phyloP scores from a whole-genome alignment of 805 yeast species.

The Geotrichum ghanense region DNA sequence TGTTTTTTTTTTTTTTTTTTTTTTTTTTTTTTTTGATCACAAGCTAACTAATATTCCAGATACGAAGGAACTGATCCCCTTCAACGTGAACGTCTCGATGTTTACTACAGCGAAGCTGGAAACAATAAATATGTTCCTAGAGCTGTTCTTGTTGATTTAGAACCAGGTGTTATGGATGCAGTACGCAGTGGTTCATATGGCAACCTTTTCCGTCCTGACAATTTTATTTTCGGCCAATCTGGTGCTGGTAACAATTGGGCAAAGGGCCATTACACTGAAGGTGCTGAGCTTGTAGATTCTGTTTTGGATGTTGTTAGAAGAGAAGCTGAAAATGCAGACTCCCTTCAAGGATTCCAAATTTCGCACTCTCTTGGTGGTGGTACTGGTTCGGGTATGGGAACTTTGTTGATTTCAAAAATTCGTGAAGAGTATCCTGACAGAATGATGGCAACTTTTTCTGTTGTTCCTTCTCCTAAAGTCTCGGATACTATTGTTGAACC shows the following conservation, averaged over 20 bases:
- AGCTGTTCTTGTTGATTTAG: slow-evolving; percentile 86
- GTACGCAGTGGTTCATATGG: slow-evolving; percentile 74
- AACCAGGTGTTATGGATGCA: slow-evolving; percentile 87
- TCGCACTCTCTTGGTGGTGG: slow-evolving; percentile 83
- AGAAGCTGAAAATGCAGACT: slow-evolving; percentile 90
- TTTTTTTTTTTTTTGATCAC: not conserved
- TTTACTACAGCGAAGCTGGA: slow-evolving; percentile 71
- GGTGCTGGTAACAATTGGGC: slow-evolving; percentile 98
- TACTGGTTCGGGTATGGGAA: slow-evolving; percentile 97
- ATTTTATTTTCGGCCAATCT: slow-evolving; percentile 78
- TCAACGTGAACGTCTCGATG: slow-evolving; percentile 47
- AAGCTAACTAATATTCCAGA: slow-evolving; percentile 6
- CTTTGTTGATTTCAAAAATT: slow-evolving; percentile 71
- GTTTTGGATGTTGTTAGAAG: slow-evolving; percentile 87
- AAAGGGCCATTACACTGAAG: slow-evolving; percentile 94
- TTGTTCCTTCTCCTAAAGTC: slow-evolving; percentile 84
- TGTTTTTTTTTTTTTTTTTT: not conserved
- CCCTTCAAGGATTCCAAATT: slow-evolving; percentile 91
- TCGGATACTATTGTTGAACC: slow-evolving; percentile 94
- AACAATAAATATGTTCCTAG: slow-evolving; percentile 89
- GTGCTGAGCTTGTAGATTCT: slow-evolving; percentile 88
- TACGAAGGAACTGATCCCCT: slow-evolving; percentile 19
- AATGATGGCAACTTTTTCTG: slow-evolving; percentile 96
- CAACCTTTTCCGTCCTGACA: slow-evolving; percentile 84
- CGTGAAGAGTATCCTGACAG: slow-evolving; percentile 92